Conservation (phyloP, 1,139 yeast species). For the Sporopachydermia cereana region DNA sequence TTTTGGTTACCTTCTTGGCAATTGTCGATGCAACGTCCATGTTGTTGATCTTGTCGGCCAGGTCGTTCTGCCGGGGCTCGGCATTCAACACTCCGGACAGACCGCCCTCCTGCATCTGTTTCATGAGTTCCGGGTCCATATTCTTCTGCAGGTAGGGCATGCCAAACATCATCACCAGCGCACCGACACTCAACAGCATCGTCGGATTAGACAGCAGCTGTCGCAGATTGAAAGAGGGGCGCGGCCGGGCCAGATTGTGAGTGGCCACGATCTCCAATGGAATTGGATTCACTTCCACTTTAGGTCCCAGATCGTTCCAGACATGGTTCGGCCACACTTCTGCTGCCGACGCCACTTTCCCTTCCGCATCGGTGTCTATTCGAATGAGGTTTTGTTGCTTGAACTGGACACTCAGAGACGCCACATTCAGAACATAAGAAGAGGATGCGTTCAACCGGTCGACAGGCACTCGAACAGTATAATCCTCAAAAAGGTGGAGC, state of each 20-base stretch:
- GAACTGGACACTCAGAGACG: neutral
- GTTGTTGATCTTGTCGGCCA: slow-evolving; percentile 3
- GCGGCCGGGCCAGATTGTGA: neutral
- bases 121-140: slow-evolving; percentile 28
- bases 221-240: slow-evolving; percentile 20
- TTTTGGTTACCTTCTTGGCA: slow-evolving; percentile 1
- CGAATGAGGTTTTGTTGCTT: neutral
- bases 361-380: neutral
- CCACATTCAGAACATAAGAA: neutral
- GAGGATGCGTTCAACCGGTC: neutral
- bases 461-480: neutral
- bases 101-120: slow-evolving; percentile 20
- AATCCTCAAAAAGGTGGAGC: neutral
- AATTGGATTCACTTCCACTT: neutral
- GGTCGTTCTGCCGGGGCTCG: neutral
- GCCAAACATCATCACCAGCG: slow-evolving; percentile 17
- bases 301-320: slow-evolving; percentile 3
- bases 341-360: neutral
- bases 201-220: slow-evolving; percentile 27
- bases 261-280: neutral
- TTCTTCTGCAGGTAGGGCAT: slow-evolving; percentile 26
- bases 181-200: slow-evolving; percentile 23
- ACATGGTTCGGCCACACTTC: slow-evolving; percentile 3
- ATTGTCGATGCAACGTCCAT: slow-evolving; percentile 1
- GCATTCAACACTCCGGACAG: neutral